Evolutionary conservation across 352 stramenopile species (phyloP), one percentile per base, ranked within the genome.

Genomic region (Phytophthora europaea): DNA sequence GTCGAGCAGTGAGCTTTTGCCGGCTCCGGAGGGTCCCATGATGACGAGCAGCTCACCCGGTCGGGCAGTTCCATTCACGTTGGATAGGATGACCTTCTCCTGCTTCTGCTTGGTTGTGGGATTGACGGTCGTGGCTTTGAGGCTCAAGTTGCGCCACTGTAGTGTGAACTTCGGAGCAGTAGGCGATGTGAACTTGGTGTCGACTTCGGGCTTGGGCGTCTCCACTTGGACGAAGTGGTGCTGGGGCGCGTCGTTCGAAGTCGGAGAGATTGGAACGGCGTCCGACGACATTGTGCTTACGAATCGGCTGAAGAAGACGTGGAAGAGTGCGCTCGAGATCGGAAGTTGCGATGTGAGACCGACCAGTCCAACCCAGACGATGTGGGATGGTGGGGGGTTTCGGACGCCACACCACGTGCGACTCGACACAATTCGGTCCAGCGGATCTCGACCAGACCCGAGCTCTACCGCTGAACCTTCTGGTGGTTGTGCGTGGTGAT

Each of bases 1-100:
- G 38, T 47, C 38, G 38, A 47, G 38, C 3, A 60, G 53, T 0
- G 53, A 60, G 22, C 91, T 98, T 73, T 99, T 98, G 22, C 94
- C 93, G 15, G 89, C 87, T 9, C 89, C 88, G 0, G 78, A 88
- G 4, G 81, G 81, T 9, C 88, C 88, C 80, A 93, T 92, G 65
- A 95, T 77, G 16, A 89, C 84, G 23, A 91, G 68, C n/a, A 93
- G 75, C 23, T 85, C 72, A 10, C 86, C 86, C 3, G 85, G 86
- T n/a, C 47, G 53, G 4, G 83, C 83, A 12, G 65, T 64, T 15
- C 84, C 87, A 28, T 54, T 81, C 10, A 93, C 76, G 43, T 78
- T 67, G 16, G 68, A 60, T 4, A 95, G 73, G 34, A 95, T 90
- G 15, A 64, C 38, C 58, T 88, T 90, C 9, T 84, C 64, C 54